phyloP scores from a whole-genome alignment of 2,329 filamentous ascomycete species.

The Phialophora macrospora region DNA sequence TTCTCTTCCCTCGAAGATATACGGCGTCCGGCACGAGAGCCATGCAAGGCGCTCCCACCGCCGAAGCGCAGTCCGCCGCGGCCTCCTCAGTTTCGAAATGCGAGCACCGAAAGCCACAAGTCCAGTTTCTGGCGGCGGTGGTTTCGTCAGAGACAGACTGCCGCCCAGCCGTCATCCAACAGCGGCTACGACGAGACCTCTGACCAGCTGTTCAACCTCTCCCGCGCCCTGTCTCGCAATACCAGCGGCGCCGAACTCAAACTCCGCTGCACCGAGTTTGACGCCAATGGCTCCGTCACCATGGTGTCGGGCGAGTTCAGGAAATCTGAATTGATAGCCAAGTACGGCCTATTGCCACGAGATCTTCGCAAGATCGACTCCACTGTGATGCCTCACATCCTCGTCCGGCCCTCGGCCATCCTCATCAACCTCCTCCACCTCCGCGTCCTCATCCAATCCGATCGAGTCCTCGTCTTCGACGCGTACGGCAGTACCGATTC shows the following conservation, averaged over 20 bases:
- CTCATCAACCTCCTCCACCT: constrained; percentile 96
- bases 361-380: constrained; percentile 98
- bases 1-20: constrained; percentile 27
- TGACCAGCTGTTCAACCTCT: constrained; percentile 69
- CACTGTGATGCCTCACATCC: constrained; percentile 90
- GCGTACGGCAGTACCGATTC: constrained; percentile 93
- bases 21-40: constrained; percentile 33
- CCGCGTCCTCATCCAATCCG: constrained; percentile 90
- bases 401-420: constrained; percentile 90
- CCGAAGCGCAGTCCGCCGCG: constrained; percentile 27
- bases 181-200: constrained; percentile 51
- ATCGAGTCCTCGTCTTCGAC: constrained; percentile 93
- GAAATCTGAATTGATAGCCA: constrained; percentile 95
- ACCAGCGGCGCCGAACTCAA: constrained; percentile 78
- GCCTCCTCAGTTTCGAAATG: constrained; percentile 30
- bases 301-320: constrained; percentile 95
- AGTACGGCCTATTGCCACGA: constrained; percentile 77
- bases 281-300: constrained; percentile 88
- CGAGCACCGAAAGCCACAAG: constrained; percentile 33
- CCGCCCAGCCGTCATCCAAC: constrained; percentile 11
- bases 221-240: constrained; percentile 58
- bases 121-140: constrained; percentile 33
- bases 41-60: constrained; percentile 36
- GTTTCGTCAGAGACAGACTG: constrained; percentile 28
- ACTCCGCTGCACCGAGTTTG: constrained; percentile 91